These are phyloP conservation scores for Metarhizium rileyi DNA, from an alignment of 2,329 filamentous ascomycete species.

Conservation along the genomic window DNA sequence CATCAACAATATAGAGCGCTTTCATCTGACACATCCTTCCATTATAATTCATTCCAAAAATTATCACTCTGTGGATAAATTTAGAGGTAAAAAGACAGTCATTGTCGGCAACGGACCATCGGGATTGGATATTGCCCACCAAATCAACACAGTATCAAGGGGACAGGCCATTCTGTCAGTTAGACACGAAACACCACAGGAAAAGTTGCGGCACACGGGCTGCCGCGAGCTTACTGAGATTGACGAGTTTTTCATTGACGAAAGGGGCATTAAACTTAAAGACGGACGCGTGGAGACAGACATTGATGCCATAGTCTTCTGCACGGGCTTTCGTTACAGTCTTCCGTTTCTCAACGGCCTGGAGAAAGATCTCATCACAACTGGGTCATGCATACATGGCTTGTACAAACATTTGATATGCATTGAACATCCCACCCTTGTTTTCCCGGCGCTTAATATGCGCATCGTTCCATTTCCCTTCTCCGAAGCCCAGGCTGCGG, in stretches of 20 bases:
- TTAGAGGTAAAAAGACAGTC: conserved; percentile 61
- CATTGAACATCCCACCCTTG: conserved; percentile 65
- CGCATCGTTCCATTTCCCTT: conserved; percentile 84
- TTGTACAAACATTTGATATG: conserved; percentile 75
- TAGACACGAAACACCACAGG: conserved; percentile 37
- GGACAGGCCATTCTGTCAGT: conserved; percentile 56
- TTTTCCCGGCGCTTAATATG: conserved; percentile 66
- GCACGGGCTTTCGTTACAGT: conserved; percentile 81
- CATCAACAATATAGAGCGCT: conserved; percentile 48
- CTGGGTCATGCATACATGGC: conserved; percentile 60
- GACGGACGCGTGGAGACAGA: conserved; percentile 54
- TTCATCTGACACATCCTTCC: conserved; percentile 48
- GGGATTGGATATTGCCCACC: conserved; percentile 70
- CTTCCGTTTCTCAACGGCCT: conserved; percentile 58
- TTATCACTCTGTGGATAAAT: conserved; percentile 59
- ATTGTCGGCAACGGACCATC: conserved; percentile 80
- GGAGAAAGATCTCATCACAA: conserved; percentile 46
- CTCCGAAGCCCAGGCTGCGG: conserved; percentile 67
- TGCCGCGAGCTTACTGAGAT: conserved; percentile 49
- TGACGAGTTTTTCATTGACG: conserved; percentile 40
- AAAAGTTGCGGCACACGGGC: conserved; percentile 33
- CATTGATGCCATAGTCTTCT: conserved; percentile 73
- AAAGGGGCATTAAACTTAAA: conserved; percentile 54
- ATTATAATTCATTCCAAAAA: conserved; percentile 68
- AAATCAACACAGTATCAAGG: conserved; percentile 55